A percentile compares a stretch with the other conserved stretches of the same genome.
phyloP scores from a whole-genome alignment of 768 basidiomycete genomes.

The Sporobolomyces phaffii region DNA sequence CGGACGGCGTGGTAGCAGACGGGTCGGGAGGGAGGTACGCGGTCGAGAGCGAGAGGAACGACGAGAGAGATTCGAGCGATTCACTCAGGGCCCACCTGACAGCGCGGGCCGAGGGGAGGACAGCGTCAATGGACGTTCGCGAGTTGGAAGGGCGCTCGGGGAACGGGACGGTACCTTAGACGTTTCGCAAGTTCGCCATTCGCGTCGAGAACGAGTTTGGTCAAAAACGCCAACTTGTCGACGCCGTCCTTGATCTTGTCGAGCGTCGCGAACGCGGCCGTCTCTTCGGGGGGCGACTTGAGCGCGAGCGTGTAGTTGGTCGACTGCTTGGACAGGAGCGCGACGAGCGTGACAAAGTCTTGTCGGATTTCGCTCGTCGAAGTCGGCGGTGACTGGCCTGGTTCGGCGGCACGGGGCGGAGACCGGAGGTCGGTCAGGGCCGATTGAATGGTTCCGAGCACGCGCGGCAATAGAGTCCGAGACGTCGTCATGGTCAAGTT shows the following conservation, averaged over 20 bases:
- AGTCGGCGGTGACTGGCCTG: neutral
- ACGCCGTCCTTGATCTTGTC: conserved; percentile 8
- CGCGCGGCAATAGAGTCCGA: neutral
- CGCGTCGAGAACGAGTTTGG: neutral
- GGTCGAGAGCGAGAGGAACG: neutral
- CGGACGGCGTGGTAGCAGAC: neutral
- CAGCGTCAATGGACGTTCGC: too few relatives aligned
- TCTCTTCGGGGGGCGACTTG: conserved; percentile 13
- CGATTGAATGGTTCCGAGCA: neutral
- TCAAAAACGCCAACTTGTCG: conserved; percentile 13
- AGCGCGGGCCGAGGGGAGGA: neutral
- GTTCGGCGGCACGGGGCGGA: neutral
- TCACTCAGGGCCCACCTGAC: conserved; percentile 22
- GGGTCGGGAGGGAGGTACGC: conserved; percentile 3
- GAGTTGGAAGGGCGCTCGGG: too few relatives aligned
- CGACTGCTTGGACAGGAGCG: conserved; percentile 1
- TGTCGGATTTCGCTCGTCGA: neutral
- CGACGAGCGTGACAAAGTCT: conserved; percentile 11
- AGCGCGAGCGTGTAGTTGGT: conserved; percentile 30
- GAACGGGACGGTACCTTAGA: too few relatives aligned
- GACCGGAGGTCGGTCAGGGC: neutral
- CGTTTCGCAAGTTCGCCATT: neutral
- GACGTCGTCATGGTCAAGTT: neutral
- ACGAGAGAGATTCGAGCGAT: conserved; percentile 17
- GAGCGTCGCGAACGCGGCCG: neutral